Conservation (phyloP, 2,329 filamentous ascomycete genomes). For the Amphichorda felina region DNA sequence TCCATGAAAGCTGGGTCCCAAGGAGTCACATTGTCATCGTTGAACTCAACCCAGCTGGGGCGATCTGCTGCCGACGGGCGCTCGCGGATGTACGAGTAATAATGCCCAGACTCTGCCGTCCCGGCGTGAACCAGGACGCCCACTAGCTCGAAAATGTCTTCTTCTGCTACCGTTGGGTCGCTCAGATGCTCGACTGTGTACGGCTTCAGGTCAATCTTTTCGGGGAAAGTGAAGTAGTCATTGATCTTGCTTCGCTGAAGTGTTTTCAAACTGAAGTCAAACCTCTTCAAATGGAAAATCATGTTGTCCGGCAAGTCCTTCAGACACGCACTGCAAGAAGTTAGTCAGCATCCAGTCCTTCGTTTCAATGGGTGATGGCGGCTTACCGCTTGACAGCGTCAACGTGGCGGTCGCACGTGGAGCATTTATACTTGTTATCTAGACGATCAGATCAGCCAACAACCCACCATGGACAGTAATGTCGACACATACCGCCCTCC, state of each 20-base stretch:
- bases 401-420: slow-evolving; percentile 76
- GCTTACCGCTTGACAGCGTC: slow-evolving; percentile 76
- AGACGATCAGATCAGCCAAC: slow-evolving; percentile 6
- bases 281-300: slow-evolving; percentile 88
- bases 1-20: slow-evolving; percentile 70
- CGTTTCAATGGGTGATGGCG: neutral
- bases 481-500: slow-evolving; percentile 57
- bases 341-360: slow-evolving; percentile 8
- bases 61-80: slow-evolving; percentile 41
- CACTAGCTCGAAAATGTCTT: slow-evolving; percentile 86
- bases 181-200: slow-evolving; percentile 83
- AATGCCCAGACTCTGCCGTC: slow-evolving; percentile 88
- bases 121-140: slow-evolving; percentile 89
- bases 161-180: slow-evolving; percentile 39
- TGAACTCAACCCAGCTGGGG: slow-evolving; percentile 77
- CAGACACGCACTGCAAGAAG: slow-evolving; percentile 58
- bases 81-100: slow-evolving; percentile 91
- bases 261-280: slow-evolving; percentile 68
- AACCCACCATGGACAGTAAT: neutral
- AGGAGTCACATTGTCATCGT: slow-evolving; percentile 68
- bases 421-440: slow-evolving; percentile 98
- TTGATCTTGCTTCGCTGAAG: slow-evolving; percentile 87
- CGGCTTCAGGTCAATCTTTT: slow-evolving; percentile 70
- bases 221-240: slow-evolving; percentile 83
- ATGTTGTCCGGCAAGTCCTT: slow-evolving; percentile 89